Conservation (phyloP, 164 flowering plant species). For the Vitis amurensis region DNA sequence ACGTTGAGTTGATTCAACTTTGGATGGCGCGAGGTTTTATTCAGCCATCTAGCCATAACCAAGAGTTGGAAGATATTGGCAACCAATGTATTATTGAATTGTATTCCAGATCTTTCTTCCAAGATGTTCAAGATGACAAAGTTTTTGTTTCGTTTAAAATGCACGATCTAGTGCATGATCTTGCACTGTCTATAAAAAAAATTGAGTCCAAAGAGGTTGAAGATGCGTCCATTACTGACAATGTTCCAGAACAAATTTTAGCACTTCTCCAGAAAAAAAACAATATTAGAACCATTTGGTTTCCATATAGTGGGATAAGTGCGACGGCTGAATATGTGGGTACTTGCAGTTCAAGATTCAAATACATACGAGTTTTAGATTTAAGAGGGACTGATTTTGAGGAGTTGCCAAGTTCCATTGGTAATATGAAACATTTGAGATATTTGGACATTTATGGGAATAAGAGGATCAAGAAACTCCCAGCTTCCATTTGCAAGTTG, state of each 20-base stretch:
- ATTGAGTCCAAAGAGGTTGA: too few relatives aligned
- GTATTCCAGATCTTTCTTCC: conserved; percentile 15
- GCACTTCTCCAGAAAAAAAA: background rate
- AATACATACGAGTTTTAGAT: conserved; percentile 7
- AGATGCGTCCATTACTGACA: too few relatives aligned
- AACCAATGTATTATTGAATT: conserved; percentile 12
- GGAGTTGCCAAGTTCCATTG: conserved; percentile 16
- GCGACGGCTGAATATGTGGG: background rate
- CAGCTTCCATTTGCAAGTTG: conserved; percentile 4
- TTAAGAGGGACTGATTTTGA: background rate
- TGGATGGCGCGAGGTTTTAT: conserved; percentile 31
- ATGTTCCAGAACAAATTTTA: too few relatives aligned
- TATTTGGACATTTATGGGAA: conserved; percentile 6
- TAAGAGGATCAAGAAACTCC: background rate
- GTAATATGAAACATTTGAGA: conserved; percentile 20
- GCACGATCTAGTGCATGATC: conserved; percentile 26
- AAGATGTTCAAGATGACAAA: conserved; percentile 8
- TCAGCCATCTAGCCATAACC: background rate
- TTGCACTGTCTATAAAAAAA: conserved; percentile 2
- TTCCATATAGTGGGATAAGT: fast-evolving
- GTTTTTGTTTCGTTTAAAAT: conserved; percentile 9
- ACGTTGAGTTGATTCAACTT: conserved; percentile 6
- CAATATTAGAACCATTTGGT: background rate
- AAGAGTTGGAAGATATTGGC: conserved; percentile 17
- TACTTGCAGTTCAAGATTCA: background rate